Percentiles rank a stretch among this genome's conserved stretches.
phyloP scores from a whole-genome alignment of 2,329 filamentous ascomycete genomes.

The Fusarium miscanthi region DNA sequence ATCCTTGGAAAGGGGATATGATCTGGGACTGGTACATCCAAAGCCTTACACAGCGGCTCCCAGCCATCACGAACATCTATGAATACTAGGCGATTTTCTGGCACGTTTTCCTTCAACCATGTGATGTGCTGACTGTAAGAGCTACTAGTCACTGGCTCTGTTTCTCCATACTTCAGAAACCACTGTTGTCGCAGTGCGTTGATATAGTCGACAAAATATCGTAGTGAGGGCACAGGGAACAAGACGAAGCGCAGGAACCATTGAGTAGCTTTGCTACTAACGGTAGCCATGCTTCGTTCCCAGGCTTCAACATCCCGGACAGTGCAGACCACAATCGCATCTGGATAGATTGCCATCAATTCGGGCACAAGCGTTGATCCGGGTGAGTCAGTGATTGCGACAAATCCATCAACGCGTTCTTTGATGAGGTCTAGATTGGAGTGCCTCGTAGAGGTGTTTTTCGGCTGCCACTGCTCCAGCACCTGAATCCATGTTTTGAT shows the following conservation, averaged over 20 bases:
- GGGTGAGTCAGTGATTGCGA: neutral
- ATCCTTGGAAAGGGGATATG: neutral
- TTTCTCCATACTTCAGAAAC: neutral
- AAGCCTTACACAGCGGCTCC: neutral
- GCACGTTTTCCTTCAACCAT: neutral
- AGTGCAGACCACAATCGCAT: neutral
- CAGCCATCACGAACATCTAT: neutral
- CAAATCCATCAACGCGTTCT: neutral
- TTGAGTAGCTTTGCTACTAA: rapidly evolving
- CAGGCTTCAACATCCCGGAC: neutral
- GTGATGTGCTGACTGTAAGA: neutral
- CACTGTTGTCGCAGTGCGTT: neutral
- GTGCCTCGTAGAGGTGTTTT: rapidly evolving
- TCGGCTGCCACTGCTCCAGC: rapidly evolving
- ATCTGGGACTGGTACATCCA: neutral
- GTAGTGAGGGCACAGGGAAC: neutral
- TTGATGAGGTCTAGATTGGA: neutral
- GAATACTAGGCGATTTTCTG: neutral
- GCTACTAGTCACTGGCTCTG: neutral
- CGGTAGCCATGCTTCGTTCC: neutral
- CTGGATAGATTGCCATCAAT: neutral
- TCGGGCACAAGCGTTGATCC: neutral
- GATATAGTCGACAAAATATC: neutral
- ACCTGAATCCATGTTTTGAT: neutral
- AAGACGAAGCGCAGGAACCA: neutral